Evolutionary conservation across 2,329 filamentous ascomycete species (phyloP).

Genomic region (Nigrospora osmanthi): DNA sequence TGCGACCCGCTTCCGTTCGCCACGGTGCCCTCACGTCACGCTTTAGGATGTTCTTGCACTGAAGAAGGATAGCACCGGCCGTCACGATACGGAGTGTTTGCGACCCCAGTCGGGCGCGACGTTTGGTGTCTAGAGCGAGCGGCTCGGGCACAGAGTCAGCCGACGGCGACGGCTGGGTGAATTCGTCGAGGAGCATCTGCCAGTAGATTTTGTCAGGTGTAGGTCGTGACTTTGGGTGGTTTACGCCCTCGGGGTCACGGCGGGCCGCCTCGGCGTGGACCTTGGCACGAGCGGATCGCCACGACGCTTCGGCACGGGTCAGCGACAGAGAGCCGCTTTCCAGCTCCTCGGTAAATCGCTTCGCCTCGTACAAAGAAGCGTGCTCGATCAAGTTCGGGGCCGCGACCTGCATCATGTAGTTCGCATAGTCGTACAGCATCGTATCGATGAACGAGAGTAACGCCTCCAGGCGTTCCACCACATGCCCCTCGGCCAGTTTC

Average conservation of each 20-base stretch:
- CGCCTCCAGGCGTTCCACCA: constrained; percentile 70
- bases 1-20: constrained; percentile 66
- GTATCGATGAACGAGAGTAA: constrained; percentile 69
- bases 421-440: constrained; percentile 74
- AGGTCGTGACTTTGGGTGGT: constrained; percentile 53
- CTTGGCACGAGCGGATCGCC: constrained; percentile 56
- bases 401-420: constrained; percentile 67
- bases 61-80: constrained; percentile 66
- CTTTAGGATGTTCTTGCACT: constrained; percentile 77
- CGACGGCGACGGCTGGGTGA: constrained; percentile 55
- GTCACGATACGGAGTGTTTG: constrained; percentile 61
- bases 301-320: constrained; percentile 55
- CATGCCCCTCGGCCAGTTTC: constrained; percentile 49
- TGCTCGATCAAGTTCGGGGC: constrained; percentile 66
- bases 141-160: constrained; percentile 62
- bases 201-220: constrained; percentile 66
- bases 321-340: constrained; percentile 47
- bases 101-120: constrained; percentile 49
- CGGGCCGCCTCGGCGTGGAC: constrained; percentile 58
- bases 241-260: constrained; percentile 61
- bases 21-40: constrained; percentile 71
- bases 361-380: constrained; percentile 66
- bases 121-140: constrained; percentile 58
- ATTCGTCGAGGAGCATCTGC: constrained; percentile 67
- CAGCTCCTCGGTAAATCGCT: constrained; percentile 59